phyloP scores from a whole-genome alignment of 495 filamentous ascomycete species.

The Apiosordaria backusii region DNA sequence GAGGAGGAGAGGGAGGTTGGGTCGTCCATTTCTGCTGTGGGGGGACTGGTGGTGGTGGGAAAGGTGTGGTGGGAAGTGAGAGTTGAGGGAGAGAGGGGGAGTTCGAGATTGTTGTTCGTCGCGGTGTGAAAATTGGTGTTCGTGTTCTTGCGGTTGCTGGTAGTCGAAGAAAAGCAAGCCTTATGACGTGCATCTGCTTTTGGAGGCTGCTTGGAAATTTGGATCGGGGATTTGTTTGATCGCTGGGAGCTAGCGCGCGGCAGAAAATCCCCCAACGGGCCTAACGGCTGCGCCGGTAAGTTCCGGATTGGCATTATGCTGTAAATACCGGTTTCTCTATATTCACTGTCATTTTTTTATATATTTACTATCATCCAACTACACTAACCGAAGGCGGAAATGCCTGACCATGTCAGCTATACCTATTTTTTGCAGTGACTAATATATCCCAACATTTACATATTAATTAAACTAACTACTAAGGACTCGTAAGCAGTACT shows the following conservation, averaged over 20 bases:
- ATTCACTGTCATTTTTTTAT: no score
- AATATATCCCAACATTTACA: no score
- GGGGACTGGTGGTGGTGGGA: neutral
- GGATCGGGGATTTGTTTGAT: neutral
- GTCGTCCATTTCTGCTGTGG: conserved; percentile 15
- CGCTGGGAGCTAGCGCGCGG: neutral
- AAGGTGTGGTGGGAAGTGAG: neutral
- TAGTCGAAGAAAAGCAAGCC: neutral
- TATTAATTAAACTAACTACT: no score
- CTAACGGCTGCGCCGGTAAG: neutral
- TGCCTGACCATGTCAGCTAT: no score
- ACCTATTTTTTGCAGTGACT: no score
- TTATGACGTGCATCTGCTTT: neutral
- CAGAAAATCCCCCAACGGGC: neutral
- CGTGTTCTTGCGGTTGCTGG: neutral
- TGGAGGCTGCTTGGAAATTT: neutral
- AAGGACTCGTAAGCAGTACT: no score
- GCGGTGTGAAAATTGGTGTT: neutral
- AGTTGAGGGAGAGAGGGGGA: neutral
- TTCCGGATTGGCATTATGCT: neutral
- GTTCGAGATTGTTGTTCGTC: neutral
- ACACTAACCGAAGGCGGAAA: no score
- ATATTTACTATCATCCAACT: no score
- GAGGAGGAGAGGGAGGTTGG: conserved; percentile 9
- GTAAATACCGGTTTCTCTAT: no score